Evolutionary conservation across 768 basidiomycete genomes (phyloP).

Genomic region (Tubosaeta sp.): DNA sequence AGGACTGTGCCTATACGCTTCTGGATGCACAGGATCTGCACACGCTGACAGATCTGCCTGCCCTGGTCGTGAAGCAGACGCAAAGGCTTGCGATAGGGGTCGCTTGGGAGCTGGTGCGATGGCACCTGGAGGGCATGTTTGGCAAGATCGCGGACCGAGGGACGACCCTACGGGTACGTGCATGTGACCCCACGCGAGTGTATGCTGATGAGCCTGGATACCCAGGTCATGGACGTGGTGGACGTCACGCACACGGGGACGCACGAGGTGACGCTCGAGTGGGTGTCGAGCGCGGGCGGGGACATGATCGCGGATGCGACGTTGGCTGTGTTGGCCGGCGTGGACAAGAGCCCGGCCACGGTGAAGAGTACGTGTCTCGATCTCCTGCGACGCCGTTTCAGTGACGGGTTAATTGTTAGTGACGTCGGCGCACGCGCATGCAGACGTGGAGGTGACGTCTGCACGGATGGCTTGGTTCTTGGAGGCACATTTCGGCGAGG

Average conservation of each 20-base stretch:
- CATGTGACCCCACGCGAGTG: neutral
- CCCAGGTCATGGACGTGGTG: slow-evolving; percentile 85
- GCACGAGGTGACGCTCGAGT: slow-evolving; percentile 81
- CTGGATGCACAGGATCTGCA: slow-evolving; percentile 84
- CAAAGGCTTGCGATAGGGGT: slow-evolving; percentile 80
- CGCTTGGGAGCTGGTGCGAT: slow-evolving; percentile 86
- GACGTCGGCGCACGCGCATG: slow-evolving; percentile 64
- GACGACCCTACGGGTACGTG: slow-evolving; percentile 61
- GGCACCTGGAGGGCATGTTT: slow-evolving; percentile 96
- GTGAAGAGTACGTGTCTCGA: slow-evolving; percentile 66
- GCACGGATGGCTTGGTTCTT: slow-evolving; percentile 71
- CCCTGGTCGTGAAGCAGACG: slow-evolving; percentile 77
- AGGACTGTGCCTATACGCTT: slow-evolving; percentile 92
- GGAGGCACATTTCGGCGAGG: slow-evolving; percentile 91
- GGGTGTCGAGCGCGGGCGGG: slow-evolving; percentile 88
- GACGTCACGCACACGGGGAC: slow-evolving; percentile 74
- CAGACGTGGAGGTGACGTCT: slow-evolving; percentile 36
- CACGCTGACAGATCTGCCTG: slow-evolving; percentile 85
- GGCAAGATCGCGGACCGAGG: slow-evolving; percentile 68
- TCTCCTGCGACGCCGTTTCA: neutral
- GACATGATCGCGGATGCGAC: slow-evolving; percentile 99
- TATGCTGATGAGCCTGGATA: neutral
- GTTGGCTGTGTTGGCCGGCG: slow-evolving; percentile 78
- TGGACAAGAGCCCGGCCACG: slow-evolving; percentile 91
- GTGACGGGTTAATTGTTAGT: slow-evolving; percentile 31